Evolutionary conservation across 2,329 filamentous ascomycete species (phyloP).

Genomic region (Graphium sp.): DNA sequence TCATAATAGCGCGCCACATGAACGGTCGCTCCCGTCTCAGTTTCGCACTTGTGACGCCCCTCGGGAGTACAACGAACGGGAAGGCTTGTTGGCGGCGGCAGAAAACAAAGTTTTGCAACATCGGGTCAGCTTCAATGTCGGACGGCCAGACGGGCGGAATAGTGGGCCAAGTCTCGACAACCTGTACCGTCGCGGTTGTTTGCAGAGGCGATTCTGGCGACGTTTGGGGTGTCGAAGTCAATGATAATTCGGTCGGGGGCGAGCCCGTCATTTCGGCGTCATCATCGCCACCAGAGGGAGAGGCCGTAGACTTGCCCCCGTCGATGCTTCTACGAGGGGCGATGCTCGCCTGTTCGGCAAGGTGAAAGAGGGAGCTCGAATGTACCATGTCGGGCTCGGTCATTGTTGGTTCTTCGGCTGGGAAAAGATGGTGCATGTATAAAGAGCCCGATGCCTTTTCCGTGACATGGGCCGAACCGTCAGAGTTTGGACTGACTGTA

Average conservation of each 20-base stretch:
- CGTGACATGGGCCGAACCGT: neutral
- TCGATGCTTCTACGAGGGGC: too few relatives aligned
- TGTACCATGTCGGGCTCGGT: neutral
- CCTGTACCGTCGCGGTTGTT: slow-evolving; percentile 9
- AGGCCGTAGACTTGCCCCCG: neutral
- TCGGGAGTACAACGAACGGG: slow-evolving; percentile 26
- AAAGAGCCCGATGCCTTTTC: too few relatives aligned
- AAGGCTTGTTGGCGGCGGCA: too few relatives aligned
- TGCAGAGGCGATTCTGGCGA: slow-evolving; percentile 6
- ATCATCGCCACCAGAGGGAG: neutral
- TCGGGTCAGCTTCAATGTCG: slow-evolving; percentile 18
- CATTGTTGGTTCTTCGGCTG: neutral
- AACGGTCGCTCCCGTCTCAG: slow-evolving; percentile 22
- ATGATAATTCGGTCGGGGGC: too few relatives aligned
- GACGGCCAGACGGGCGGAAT: slow-evolving; percentile 29
- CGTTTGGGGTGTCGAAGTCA: slow-evolving; percentile 7
- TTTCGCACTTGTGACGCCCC: slow-evolving; percentile 15
- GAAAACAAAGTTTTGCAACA: slow-evolving; percentile 23
- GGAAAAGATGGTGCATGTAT: slow-evolving; percentile 5
- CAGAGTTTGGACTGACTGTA: neutral
- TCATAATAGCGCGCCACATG: slow-evolving; percentile 31
- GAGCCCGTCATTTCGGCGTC: neutral
- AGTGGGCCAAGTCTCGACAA: too few relatives aligned
- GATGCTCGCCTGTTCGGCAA: neutral
- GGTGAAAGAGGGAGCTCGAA: neutral